Percentiles rank a stretch among this genome's conserved stretches.
Evolutionary conservation across 2,329 filamentous ascomycete genomes (phyloP).

Genomic region (Neopestalotiopsis sp.): DNA sequence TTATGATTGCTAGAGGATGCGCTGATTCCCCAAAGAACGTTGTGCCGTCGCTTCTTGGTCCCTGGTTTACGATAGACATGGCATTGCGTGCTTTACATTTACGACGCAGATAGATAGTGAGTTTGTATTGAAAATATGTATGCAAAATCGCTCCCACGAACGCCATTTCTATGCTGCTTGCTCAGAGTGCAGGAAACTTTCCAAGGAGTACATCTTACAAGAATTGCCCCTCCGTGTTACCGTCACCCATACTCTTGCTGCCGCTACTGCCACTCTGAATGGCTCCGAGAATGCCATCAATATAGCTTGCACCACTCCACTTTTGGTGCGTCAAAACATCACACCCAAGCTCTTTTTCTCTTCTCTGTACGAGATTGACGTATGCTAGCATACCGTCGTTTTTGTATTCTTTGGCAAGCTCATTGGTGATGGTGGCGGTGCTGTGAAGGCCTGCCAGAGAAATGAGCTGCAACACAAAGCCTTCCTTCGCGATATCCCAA

Average conservation of each 20-base stretch:
- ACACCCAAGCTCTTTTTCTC: slow-evolving; percentile 88
- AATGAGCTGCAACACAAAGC: slow-evolving; percentile 74
- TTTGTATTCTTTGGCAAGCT: slow-evolving; percentile 84
- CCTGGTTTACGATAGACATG: slow-evolving; percentile 11
- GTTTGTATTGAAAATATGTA: neutral
- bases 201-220: slow-evolving; percentile 22
- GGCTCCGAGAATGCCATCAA: slow-evolving; percentile 87
- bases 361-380: slow-evolving; percentile 87
- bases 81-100: neutral
- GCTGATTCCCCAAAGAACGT: slow-evolving; percentile 13
- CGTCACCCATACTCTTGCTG: slow-evolving; percentile 92
- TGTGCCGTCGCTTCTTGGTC: neutral
- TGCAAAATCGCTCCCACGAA: slow-evolving; percentile 5
- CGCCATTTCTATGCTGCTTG: slow-evolving; percentile 18
- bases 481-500: slow-evolving; percentile 93
- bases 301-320: slow-evolving; percentile 73
- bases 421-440: slow-evolving; percentile 68
- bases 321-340: slow-evolving; percentile 97
- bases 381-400: slow-evolving; percentile 96
- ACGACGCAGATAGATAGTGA: slow-evolving; percentile 1
- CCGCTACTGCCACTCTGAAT: slow-evolving; percentile 91
- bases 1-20: slow-evolving; percentile 6
- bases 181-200: neutral
- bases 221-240: slow-evolving; percentile 83
- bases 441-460: slow-evolving; percentile 71